These are phyloP conservation scores for Persicaria maculosa DNA, from an alignment of 148 eudicot species.

Conservation along the genomic window DNA sequence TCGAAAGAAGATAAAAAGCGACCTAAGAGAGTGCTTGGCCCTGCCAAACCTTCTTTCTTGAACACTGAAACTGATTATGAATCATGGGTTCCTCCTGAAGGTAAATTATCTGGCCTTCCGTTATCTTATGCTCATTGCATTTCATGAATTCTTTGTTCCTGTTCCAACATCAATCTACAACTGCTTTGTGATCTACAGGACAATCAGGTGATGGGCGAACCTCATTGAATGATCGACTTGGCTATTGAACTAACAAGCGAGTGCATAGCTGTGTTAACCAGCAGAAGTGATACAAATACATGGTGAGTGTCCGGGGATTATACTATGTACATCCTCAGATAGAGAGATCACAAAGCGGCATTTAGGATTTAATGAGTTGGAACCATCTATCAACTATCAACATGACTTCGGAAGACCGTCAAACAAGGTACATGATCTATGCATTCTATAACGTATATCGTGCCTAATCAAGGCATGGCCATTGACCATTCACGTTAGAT, in stretches of 20 bases:
- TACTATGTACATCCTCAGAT: no score
- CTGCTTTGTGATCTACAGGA: slow-evolving; percentile 39
- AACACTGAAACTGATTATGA: slow-evolving; percentile 29
- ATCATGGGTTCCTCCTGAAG: slow-evolving; percentile 95
- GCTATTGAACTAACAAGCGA: slow-evolving; percentile 38
- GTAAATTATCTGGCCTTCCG: slow-evolving; percentile 22
- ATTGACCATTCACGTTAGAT: no score
- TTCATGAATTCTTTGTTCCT: background rate
- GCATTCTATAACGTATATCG: no score
- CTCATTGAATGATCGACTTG: slow-evolving; percentile 83
- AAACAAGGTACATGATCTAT: no score
- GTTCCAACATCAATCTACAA: background rate
- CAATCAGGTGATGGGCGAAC: slow-evolving; percentile 99
- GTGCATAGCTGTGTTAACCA: no score
- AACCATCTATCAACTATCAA: no score
- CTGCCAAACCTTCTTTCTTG: slow-evolving; percentile 67
- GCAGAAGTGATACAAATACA: no score
- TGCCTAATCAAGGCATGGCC: no score
- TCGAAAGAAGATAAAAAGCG: slow-evolving; percentile 41
- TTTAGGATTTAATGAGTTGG: no score
- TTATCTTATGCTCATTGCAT: background rate
- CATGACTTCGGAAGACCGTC: no score
- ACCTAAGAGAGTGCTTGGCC: slow-evolving; percentile 55
- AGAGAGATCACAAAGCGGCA: no score
- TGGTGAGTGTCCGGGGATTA: no score